Conservation (phyloP, 306 rosid species). For the Hippophae gyantsensis region DNA sequence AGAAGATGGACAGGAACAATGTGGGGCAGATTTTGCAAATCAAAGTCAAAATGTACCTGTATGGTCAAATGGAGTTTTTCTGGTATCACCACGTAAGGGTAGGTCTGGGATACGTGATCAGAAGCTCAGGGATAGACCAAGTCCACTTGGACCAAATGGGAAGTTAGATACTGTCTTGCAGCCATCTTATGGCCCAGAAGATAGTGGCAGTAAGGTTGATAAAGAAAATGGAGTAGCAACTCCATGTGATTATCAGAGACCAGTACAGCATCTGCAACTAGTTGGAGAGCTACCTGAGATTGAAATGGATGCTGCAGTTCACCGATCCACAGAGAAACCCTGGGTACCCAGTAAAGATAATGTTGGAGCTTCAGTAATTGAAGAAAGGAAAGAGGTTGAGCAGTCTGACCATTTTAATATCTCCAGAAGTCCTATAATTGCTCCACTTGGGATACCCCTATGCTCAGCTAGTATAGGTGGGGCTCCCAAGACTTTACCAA, state of each 20-base stretch:
- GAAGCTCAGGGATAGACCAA: conserved; percentile 80
- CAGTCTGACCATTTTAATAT: too few relatives aligned
- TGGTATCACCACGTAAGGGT: conserved; percentile 60
- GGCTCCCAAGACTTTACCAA: too few relatives aligned
- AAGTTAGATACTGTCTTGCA: conserved; percentile 50
- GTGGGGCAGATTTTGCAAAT: conserved; percentile 37
- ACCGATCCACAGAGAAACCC: conserved; percentile 46
- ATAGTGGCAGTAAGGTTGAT: conserved; percentile 44
- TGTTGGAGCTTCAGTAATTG: too few relatives aligned
- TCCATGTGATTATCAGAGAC: conserved; percentile 80
- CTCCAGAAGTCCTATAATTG: too few relatives aligned
- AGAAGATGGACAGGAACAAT: conserved; percentile 71
- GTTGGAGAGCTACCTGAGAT: conserved; percentile 73
- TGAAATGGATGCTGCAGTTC: conserved; percentile 43
- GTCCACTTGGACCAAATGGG: conserved; percentile 96
- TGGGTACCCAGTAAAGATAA: conserved; percentile 16
- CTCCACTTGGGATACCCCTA: too few relatives aligned
- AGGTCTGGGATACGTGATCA: conserved; percentile 63
- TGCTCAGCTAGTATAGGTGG: too few relatives aligned
- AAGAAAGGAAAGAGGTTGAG: too few relatives aligned
- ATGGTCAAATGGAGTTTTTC: conserved; percentile 84
- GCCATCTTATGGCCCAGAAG: conserved; percentile 51
- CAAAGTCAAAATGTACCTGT: conserved; percentile 51
- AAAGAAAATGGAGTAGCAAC: conserved; percentile 62
- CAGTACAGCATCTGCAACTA: conserved; percentile 60